Conservation (phyloP, 306 rosid species). For the Calophaca sinica region DNA sequence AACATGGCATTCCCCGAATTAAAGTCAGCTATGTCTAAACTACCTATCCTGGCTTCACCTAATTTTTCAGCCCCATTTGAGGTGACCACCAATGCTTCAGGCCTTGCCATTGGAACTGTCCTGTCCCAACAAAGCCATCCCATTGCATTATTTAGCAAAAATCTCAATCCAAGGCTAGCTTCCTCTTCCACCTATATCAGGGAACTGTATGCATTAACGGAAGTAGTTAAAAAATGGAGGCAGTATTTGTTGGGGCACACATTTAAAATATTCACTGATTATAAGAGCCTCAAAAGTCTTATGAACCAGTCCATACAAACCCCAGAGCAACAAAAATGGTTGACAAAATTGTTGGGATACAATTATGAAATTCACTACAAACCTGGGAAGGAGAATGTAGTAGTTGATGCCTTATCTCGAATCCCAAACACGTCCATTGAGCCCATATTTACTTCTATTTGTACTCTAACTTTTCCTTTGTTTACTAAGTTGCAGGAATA, state of each 20-base stretch:
- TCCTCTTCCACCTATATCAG: background rate
- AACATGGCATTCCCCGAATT: background rate
- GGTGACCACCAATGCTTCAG: background rate
- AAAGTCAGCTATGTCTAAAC: background rate
- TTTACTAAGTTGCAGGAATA: no score
- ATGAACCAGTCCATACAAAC: no score
- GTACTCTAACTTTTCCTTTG: no score
- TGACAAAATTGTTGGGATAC: no score
- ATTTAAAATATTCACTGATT: no score
- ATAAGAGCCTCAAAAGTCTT: no score
- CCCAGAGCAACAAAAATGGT: no score
- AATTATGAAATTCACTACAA: no score
- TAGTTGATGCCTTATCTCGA: no score
- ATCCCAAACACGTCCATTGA: no score
- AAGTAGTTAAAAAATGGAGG: background rate
- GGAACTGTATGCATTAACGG: background rate
- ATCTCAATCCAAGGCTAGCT: background rate
- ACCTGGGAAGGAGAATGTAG: no score
- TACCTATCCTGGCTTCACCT: background rate
- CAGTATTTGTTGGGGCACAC: background rate
- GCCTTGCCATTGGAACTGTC: background rate
- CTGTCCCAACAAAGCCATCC: background rate
- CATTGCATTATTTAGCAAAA: background rate
- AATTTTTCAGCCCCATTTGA: background rate
- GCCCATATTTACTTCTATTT: no score